phyloP scores from a whole-genome alignment of 139 green algal genomes.

The Klebsormidium nitens region DNA sequence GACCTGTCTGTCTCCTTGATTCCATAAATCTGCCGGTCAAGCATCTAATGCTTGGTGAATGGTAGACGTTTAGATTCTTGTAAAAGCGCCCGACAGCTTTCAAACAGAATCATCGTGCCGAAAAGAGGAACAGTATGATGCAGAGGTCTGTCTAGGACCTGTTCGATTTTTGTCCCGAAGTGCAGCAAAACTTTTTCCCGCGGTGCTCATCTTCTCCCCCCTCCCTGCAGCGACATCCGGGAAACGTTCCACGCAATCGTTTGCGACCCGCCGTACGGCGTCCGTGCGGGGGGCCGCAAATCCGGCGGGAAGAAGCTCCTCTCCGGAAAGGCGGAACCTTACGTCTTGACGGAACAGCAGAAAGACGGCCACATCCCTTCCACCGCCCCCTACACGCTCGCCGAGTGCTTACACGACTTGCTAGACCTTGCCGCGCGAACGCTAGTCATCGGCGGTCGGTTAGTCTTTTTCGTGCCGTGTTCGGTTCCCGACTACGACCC shows the following conservation, averaged over 20 bases:
- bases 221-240: slow-evolving; percentile 5
- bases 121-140: too few species aligned
- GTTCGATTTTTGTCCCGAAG: too few species aligned
- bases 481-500: slow-evolving; percentile 49
- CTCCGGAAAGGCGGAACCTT: slow-evolving; percentile 4
- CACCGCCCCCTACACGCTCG: slow-evolving; percentile 74
- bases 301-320: slow-evolving; percentile 40
- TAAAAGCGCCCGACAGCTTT: too few species aligned
- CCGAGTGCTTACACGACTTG: slow-evolving; percentile 87
- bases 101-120: too few species aligned
- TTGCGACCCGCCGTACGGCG: slow-evolving; percentile 91
- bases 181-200: too few species aligned
- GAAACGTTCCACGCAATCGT: slow-evolving; percentile 75
- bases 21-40: too few species aligned
- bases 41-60: too few species aligned
- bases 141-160: too few species aligned
- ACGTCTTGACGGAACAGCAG: slow-evolving; percentile 41
- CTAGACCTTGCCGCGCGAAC: slow-evolving; percentile 68
- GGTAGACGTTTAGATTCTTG: too few species aligned
- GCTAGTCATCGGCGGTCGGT: slow-evolving; percentile 50
- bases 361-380: slow-evolving; percentile 58
- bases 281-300: slow-evolving; percentile 87
- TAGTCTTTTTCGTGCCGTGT: slow-evolving; percentile 39
- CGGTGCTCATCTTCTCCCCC: slow-evolving; percentile 1
- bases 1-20: too few species aligned